Evolutionary conservation across 73 alveolate genomes (phyloP).

Genomic region (Paramecium primaurelia): DNA sequence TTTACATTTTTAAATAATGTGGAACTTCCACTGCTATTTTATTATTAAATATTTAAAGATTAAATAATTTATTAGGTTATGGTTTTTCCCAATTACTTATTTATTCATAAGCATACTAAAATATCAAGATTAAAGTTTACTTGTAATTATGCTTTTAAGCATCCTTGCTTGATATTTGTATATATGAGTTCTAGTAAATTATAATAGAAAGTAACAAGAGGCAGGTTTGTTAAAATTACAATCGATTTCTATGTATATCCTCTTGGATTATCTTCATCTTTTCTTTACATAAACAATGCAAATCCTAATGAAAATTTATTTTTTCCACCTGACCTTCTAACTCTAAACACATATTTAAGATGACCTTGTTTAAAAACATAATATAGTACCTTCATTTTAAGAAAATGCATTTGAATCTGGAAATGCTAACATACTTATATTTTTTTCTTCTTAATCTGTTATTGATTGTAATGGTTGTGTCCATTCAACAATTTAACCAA

Average conservation of each 20-base stretch:
- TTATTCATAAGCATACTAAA: conserved; percentile 21
- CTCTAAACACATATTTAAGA: conserved; percentile 55
- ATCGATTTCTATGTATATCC: conserved; percentile 53
- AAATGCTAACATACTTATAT: conserved; percentile 43
- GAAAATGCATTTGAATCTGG: conserved; percentile 64
- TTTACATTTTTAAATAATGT: neutral
- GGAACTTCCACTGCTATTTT: conserved; percentile 35
- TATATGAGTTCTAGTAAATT: conserved; percentile 7
- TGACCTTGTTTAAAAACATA: neutral
- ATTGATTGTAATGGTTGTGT: conserved; percentile 25
- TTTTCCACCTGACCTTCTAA: conserved; percentile 35
- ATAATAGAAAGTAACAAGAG: conserved; percentile 48
- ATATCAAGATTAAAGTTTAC: neutral
- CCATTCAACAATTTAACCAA: conserved; percentile 56
- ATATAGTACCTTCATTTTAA: conserved; percentile 33
- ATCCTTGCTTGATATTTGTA: conserved; percentile 31
- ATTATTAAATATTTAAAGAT: neutral
- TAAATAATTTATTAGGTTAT: neutral
- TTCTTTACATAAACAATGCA: conserved; percentile 37
- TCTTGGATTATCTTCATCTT: conserved; percentile 56
- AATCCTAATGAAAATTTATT: conserved; percentile 49
- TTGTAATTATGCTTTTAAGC: conserved; percentile 22
- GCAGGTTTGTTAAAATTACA: conserved; percentile 41
- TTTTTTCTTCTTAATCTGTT: conserved; percentile 34
- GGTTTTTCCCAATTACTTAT: neutral